These are phyloP conservation scores for Leucocoprinus birnbaumii DNA, from an alignment of 768 basidiomycete species.

Conservation along the genomic window DNA sequence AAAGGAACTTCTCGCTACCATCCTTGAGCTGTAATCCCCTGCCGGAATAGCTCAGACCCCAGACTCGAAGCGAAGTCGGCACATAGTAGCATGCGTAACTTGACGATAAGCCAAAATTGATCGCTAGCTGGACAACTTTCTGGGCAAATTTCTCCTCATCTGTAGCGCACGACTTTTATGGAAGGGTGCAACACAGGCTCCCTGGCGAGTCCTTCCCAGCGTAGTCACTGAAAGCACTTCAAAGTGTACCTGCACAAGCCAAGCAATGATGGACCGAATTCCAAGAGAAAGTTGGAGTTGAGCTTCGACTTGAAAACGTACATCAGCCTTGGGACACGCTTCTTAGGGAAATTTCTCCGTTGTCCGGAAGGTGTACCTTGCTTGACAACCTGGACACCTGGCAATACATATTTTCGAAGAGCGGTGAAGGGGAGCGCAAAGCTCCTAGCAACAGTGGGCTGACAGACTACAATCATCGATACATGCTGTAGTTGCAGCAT, in stretches of 20 bases:
- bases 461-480: too few relatives aligned
- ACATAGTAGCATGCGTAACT: slow-evolving; percentile 43
- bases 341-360: slow-evolving; percentile 55
- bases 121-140: slow-evolving; percentile 42
- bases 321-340: slow-evolving; percentile 54
- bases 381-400: too few relatives aligned
- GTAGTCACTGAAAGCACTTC: slow-evolving; percentile 18
- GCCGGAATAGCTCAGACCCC: too few relatives aligned
- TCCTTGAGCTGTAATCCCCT: too few relatives aligned
- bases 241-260: slow-evolving; percentile 40
- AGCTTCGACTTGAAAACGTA: slow-evolving; percentile 58
- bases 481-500: too few relatives aligned
- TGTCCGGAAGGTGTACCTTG: slow-evolving; percentile 53
- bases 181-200: slow-evolving; percentile 26
- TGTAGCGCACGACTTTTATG: slow-evolving; percentile 40
- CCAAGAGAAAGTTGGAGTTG: slow-evolving; percentile 52
- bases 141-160: slow-evolving; percentile 48
- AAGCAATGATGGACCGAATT: slow-evolving; percentile 48
- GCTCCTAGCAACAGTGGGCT: too few relatives aligned
- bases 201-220: background rate
- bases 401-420: too few relatives aligned
- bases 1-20: too few relatives aligned
- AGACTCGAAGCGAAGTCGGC: slow-evolving; percentile 51
- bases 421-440: too few relatives aligned
- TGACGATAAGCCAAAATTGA: slow-evolving; percentile 54